Evolutionary conservation across 352 stramenopile species (phyloP), one percentile per base, ranked within the genome.

Genomic region (Pythium sukuiense): DNA sequence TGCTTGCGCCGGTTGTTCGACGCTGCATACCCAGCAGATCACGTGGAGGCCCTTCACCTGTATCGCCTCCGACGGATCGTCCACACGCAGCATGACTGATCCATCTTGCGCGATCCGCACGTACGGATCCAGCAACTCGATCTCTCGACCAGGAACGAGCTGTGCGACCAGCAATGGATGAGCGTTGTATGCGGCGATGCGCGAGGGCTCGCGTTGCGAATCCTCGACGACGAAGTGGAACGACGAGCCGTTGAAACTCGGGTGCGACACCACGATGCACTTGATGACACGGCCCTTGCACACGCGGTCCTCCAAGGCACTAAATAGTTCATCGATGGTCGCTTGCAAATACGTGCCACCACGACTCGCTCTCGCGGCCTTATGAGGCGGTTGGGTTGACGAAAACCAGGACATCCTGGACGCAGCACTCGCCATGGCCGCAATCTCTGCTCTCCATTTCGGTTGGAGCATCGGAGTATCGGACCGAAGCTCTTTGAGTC

Each of bases 271-370:
- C 1, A 68, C 53, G 20, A 68, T 61, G 1, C 37, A 55, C 6
- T 57, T 6, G 29, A 68, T 20, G 8, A 39, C 1, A 4, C 61
- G 53, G 1, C 14, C 39, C 7, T 5, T 32, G 53, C 50, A 68
- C 37, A 68, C 61, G 18, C 29, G 61, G 20, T 68, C 61, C 41
- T 50, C 26, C 30, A 68, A 33, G 0, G 27, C 49, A 56, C 53
- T 57, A 0, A 68, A 41, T 8, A 68, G 24, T 24, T 68, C 61
- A 37, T 68, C 61, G n/a, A 68, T 61, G 27, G 61, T 46, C 41
- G 41, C 43, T 7, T 14, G 14, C 1, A 9, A 14, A 9, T 35
- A 46, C 13, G 14, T 2, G 18, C 39, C 27, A n/a, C 12, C 2
- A 48, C 16, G 30, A 37, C 50, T 58, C 20, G 26, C 16, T 1